Evolutionary conservation across 1,284 basidiomycete species (phyloP).

Genomic region (Hypsizygus ulmarius): DNA sequence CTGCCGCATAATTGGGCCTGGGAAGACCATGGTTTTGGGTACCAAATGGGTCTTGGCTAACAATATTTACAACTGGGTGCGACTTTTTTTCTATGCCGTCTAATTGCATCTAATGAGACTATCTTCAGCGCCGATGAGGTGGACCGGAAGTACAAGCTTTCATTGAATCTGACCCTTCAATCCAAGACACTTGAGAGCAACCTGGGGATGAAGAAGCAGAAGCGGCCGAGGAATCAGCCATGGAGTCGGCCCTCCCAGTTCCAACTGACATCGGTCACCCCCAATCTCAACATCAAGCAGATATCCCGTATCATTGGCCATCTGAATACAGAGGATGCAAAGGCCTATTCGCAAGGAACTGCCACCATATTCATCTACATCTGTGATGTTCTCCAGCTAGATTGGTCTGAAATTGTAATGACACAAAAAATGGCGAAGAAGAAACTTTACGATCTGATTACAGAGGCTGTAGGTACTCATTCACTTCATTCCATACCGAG

Average conservation of each 20-base stretch:
- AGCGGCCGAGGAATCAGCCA: no score
- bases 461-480: neutral
- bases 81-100: neutral
- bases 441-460: neutral
- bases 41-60: slow-evolving; percentile 6
- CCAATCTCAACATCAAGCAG: no score
- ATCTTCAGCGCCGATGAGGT: no score
- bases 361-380: neutral
- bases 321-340: neutral
- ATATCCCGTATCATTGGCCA: neutral
- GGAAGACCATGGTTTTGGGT: neutral
- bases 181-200: no score
- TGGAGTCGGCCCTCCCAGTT: no score
- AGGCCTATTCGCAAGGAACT: neutral
- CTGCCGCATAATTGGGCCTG: neutral
- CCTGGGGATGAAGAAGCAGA: no score
- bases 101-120: neutral
- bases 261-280: no score
- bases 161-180: no score
- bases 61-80: slow-evolving; percentile 2
- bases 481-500: no score
- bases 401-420: neutral
- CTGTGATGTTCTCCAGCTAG: neutral
- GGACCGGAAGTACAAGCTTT: no score
- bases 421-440: neutral